phyloP scores from a whole-genome alignment of 176 grass and related monocot species.

The Oryza glaberrima region DNA sequence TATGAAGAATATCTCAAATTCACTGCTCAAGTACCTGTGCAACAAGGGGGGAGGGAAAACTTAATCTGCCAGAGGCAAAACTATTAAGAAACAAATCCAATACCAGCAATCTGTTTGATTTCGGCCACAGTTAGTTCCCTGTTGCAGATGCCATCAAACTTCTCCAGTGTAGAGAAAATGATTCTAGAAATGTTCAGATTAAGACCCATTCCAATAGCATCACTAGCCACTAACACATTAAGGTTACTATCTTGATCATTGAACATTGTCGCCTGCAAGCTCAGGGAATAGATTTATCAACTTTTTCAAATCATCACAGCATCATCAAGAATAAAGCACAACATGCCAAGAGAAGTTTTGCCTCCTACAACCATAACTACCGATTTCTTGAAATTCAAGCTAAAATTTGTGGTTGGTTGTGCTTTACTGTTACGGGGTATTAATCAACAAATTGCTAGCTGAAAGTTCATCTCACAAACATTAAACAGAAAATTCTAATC shows the following conservation, averaged over 20 bases:
- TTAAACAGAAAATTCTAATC: slow-evolving; percentile 9
- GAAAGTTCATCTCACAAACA: slow-evolving; percentile 4
- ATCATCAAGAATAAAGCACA: slow-evolving; percentile 29
- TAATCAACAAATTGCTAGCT: slow-evolving; percentile 27
- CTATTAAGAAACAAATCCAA: slow-evolving; percentile 39
- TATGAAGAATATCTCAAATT: neutral
- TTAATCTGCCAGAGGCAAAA: slow-evolving; percentile 27
- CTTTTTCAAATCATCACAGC: slow-evolving; percentile 25
- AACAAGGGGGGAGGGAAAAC: slow-evolving; percentile 5
- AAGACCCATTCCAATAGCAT: slow-evolving; percentile 99
- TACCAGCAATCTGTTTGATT: slow-evolving; percentile 99
- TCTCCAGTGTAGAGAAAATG: slow-evolving; percentile 90
- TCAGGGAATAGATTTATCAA: slow-evolving; percentile 45
- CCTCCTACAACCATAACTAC: neutral
- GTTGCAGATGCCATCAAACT: slow-evolving; percentile 71
- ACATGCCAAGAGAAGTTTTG: neutral
- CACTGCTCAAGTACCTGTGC: slow-evolving; percentile 8
- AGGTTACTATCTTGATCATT: slow-evolving; percentile 92
- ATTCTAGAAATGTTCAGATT: slow-evolving; percentile 99
- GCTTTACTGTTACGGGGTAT: neutral
- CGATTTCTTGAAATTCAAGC: slow-evolving; percentile 19
- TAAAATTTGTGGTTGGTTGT: neutral
- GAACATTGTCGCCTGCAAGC: slow-evolving; percentile 82
- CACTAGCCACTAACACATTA: slow-evolving; percentile 94
- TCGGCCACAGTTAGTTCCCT: slow-evolving; percentile 76